Conservation (phyloP, 2,329 filamentous ascomycete genomes). For the Penicillium brevicompactum region DNA sequence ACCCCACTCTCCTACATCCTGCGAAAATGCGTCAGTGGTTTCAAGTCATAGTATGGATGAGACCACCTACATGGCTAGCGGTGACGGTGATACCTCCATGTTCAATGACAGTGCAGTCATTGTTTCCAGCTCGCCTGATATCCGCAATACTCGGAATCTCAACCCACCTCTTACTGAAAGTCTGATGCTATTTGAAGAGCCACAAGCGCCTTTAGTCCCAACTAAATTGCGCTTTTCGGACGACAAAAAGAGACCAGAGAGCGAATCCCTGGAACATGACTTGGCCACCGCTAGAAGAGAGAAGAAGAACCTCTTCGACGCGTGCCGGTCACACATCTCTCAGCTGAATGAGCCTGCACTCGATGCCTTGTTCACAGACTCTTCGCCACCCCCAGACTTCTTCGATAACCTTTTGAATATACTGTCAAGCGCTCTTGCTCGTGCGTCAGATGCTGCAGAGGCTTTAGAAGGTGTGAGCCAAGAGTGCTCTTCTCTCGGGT, state of each 20-base stretch:
- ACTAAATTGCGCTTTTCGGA: neutral
- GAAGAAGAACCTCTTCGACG: conserved; percentile 43
- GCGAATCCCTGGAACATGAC: conserved; percentile 35
- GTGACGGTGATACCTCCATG: conserved; percentile 29
- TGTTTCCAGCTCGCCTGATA: conserved; percentile 35
- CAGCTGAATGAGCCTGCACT: conserved; percentile 25
- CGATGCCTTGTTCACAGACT: conserved; percentile 23
- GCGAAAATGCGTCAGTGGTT: conserved; percentile 23
- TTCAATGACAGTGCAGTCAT: conserved; percentile 35
- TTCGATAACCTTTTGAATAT: conserved; percentile 40
- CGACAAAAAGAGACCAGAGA: conserved; percentile 27
- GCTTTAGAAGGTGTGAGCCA: conserved; percentile 38
- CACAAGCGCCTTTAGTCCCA: neutral
- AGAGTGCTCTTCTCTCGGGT: conserved; percentile 44
- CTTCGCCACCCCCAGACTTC: conserved; percentile 42
- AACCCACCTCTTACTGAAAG: conserved; percentile 19
- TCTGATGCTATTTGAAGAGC: conserved; percentile 16
- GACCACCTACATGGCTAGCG: neutral
- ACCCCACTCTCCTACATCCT: conserved; percentile 20
- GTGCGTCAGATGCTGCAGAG: conserved; percentile 42
- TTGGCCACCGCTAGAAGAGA: conserved; percentile 43
- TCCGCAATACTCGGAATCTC: conserved; percentile 19
- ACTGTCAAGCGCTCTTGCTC: conserved; percentile 37
- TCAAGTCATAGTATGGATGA: conserved; percentile 5
- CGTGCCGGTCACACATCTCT: conserved; percentile 37